A percentile compares a stretch with the other conserved stretches of the same genome.
phyloP scores from a whole-genome alignment of 2,329 filamentous ascomycete genomes.

The Neofusicoccum ribis region DNA sequence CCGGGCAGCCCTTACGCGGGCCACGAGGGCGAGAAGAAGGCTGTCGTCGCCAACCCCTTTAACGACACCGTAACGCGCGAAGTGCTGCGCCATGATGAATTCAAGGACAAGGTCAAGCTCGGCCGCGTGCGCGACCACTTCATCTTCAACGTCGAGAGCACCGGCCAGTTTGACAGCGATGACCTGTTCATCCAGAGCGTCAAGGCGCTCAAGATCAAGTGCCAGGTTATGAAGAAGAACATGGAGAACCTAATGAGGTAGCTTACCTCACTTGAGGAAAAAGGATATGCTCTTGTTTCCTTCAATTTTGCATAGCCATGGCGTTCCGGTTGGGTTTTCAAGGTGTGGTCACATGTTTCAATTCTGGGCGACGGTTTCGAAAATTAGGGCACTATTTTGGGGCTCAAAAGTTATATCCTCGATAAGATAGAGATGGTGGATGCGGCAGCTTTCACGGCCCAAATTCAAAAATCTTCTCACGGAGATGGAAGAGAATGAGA shows the following conservation, averaged over 20 bases:
- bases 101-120: conserved; percentile 92
- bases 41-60: conserved; percentile 84
- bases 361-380: not conserved
- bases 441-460: too few species aligned
- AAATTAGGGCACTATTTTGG: not conserved
- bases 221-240: conserved; percentile 69
- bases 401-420: conserved; percentile 6
- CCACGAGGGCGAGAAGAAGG: conserved; percentile 78
- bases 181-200: conserved; percentile 90
- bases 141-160: conserved; percentile 93
- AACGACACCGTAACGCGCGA: conserved; percentile 94
- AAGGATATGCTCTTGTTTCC: not conserved
- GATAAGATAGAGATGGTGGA: not conserved
- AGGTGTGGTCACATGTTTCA: not conserved
- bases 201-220: conserved; percentile 82
- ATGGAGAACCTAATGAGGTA: conserved; percentile 49
- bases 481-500: not conserved
- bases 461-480: not conserved
- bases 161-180: conserved; percentile 92
- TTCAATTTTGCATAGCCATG: conserved; percentile 21
- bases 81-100: conserved; percentile 86
- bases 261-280: not conserved
- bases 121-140: conserved; percentile 92
- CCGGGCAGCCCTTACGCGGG: conserved; percentile 68
- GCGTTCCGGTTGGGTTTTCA: conserved; percentile 15